Percentiles rank a stretch among this genome's conserved stretches.
These are phyloP conservation scores for Athelia sp. DNA, from an alignment of 1,284 basidiomycete species.

Conservation along the genomic window DNA sequence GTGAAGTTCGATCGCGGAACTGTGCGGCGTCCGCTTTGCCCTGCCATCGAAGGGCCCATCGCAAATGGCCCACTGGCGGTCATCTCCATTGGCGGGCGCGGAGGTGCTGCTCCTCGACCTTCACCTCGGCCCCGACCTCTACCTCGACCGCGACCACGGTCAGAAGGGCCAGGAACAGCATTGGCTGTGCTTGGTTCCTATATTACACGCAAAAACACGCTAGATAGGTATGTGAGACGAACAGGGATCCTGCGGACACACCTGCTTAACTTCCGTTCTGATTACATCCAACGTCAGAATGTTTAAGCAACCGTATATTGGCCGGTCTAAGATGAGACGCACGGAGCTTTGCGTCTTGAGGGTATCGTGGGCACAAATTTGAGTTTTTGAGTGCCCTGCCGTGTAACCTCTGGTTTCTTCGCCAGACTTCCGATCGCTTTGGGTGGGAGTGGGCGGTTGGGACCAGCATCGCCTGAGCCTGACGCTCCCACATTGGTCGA, in stretches of 20 bases:
- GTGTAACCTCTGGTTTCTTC: constrained; percentile 68
- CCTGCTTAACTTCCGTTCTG: constrained; percentile 34
- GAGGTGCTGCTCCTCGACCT: constrained; percentile 39
- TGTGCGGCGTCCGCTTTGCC: constrained; percentile 44
- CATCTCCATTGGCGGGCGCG: constrained; percentile 58
- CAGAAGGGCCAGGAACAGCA: constrained; percentile 25
- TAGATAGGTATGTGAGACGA: no score
- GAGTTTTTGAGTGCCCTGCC: constrained; percentile 67
- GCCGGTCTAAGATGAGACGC: constrained; percentile 27
- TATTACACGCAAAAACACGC: no score
- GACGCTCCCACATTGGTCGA: background rate
- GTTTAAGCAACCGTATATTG: background rate
- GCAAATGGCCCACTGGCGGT: constrained; percentile 81
- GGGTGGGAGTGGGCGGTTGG: constrained; percentile 14
- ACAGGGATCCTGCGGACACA: constrained; percentile 19
- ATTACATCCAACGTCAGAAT: background rate
- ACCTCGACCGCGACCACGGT: constrained; percentile 44
- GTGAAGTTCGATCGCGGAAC: constrained; percentile 52
- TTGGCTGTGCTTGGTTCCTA: constrained; percentile 52
- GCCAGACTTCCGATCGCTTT: constrained; percentile 71
- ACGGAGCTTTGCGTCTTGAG: constrained; percentile 71
- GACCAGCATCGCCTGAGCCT: constrained; percentile 1
- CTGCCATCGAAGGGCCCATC: constrained; percentile 70
- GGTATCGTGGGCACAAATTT: constrained; percentile 78
- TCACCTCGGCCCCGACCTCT: constrained; percentile 41